Evolutionary conservation across 768 basidiomycete genomes (phyloP).

Genomic region (Amylocystis lapponica): DNA sequence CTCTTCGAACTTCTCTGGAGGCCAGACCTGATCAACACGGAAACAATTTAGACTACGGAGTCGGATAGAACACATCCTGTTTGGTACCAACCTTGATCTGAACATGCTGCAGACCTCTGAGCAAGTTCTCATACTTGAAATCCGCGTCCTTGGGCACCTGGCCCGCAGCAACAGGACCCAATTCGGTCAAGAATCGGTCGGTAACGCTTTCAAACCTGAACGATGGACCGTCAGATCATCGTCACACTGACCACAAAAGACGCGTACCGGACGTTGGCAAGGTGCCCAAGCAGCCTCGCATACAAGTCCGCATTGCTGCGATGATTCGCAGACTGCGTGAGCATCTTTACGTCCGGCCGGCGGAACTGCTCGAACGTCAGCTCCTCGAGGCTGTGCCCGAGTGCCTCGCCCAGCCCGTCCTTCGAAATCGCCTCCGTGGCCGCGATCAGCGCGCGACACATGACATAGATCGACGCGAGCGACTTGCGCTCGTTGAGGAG

Average conservation of each 20-base stretch:
- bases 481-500: slow-evolving; percentile 67
- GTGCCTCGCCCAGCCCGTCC: slow-evolving; percentile 69
- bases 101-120: slow-evolving; percentile 75
- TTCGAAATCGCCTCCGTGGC: slow-evolving; percentile 68
- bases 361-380: slow-evolving; percentile 84
- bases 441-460: slow-evolving; percentile 80
- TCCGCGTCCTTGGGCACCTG: slow-evolving; percentile 79
- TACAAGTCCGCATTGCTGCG: slow-evolving; percentile 78
- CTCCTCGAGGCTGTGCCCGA: slow-evolving; percentile 81
- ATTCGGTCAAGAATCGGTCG: slow-evolving; percentile 80
- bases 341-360: slow-evolving; percentile 60
- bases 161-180: slow-evolving; percentile 66
- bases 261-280: slow-evolving; percentile 69
- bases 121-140: slow-evolving; percentile 76
- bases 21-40: slow-evolving; percentile 64
- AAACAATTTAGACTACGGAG: not conserved
- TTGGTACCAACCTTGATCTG: slow-evolving; percentile 61
- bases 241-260: not conserved
- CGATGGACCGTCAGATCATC: not conserved
- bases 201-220: slow-evolving; percentile 86
- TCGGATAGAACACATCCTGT: not conserved
- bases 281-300: slow-evolving; percentile 76
- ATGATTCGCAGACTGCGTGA: slow-evolving; percentile 68
- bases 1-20: slow-evolving; percentile 88
- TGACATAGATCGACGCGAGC: slow-evolving; percentile 83